Conservation (phyloP, 208 protist species). For the Leishmania braziliensis region DNA sequence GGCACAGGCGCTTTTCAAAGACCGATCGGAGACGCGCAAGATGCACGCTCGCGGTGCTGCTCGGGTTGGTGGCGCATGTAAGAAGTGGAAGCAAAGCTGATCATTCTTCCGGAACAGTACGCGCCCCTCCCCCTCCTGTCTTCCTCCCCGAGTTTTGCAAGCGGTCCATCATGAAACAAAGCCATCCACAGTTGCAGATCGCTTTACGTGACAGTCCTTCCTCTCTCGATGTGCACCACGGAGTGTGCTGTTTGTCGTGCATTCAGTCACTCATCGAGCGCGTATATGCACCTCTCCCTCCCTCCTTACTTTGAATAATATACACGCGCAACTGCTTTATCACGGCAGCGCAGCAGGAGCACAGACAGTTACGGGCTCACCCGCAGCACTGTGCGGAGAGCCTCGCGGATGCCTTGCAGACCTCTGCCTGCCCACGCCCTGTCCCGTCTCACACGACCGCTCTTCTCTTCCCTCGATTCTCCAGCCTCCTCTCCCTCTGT, state of each 20-base stretch:
- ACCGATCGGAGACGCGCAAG: slow-evolving; percentile 38
- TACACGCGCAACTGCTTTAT: neutral
- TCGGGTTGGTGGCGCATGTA: slow-evolving; percentile 7
- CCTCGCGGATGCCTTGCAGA: neutral
- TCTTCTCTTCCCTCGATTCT: neutral
- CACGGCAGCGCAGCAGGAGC: neutral
- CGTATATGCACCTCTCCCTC: neutral
- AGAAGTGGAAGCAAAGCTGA: slow-evolving; percentile 5
- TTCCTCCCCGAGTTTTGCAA: neutral
- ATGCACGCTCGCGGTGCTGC: slow-evolving; percentile 16
- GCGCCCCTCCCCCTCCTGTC: neutral
- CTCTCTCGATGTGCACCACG: neutral
- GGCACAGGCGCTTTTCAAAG: slow-evolving; percentile 35
- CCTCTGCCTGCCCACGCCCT: neutral
- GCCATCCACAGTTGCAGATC: neutral
- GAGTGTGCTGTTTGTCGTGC: neutral
- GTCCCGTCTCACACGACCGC: neutral
- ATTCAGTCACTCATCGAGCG: neutral
- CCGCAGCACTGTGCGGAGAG: neutral
- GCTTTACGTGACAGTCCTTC: neutral
- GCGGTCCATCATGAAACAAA: neutral
- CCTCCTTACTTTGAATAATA: neutral
- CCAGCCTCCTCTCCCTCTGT: neutral
- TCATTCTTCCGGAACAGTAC: neutral
- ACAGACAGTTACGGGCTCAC: neutral